Evolutionary conservation across 768 basidiomycete genomes (phyloP).

Genomic region (Lyophyllum semitale): DNA sequence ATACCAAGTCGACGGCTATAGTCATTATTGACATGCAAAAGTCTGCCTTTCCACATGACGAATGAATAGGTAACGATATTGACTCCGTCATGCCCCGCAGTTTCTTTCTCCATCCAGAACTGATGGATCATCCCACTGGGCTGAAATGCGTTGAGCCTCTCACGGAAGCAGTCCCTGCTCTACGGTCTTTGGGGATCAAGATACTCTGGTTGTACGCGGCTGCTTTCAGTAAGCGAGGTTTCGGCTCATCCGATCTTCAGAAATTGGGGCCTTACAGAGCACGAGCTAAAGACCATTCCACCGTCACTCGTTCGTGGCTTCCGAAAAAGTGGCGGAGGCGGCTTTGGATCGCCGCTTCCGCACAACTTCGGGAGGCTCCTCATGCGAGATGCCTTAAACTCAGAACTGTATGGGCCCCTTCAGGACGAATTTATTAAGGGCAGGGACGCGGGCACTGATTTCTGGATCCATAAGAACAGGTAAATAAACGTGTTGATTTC

Average conservation of each 20-base stretch:
- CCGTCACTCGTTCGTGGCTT: slow-evolving; percentile 61
- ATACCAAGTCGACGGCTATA: slow-evolving; percentile 50
- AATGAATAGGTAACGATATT: background rate
- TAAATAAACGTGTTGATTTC: slow-evolving; percentile 17
- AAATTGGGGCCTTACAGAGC: slow-evolving; percentile 73
- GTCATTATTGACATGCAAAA: slow-evolving; percentile 80
- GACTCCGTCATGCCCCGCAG: slow-evolving; percentile 27
- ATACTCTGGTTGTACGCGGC: slow-evolving; percentile 64
- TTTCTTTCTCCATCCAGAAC: slow-evolving; percentile 66
- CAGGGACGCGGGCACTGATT: slow-evolving; percentile 55
- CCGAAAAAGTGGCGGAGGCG: slow-evolving; percentile 45
- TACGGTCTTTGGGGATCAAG: slow-evolving; percentile 43
- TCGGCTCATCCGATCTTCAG: slow-evolving; percentile 29
- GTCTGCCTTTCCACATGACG: slow-evolving; percentile 32
- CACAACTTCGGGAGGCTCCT: slow-evolving; percentile 54
- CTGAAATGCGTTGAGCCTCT: slow-evolving; percentile 60
- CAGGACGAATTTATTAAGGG: slow-evolving; percentile 57
- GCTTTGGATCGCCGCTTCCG: slow-evolving; percentile 58
- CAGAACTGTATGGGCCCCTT: slow-evolving; percentile 64
- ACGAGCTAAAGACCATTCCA: slow-evolving; percentile 62
- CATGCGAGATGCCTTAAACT: slow-evolving; percentile 61
- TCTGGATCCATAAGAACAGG: slow-evolving; percentile 78
- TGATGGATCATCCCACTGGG: slow-evolving; percentile 56
- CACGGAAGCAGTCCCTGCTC: slow-evolving; percentile 44
- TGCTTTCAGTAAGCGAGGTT: background rate